A percentile compares a stretch with the other conserved stretches of the same genome.
These are phyloP conservation scores for Cucurbitaria berberidis DNA, from an alignment of 2,329 filamentous ascomycete genomes.

Conservation along the genomic window DNA sequence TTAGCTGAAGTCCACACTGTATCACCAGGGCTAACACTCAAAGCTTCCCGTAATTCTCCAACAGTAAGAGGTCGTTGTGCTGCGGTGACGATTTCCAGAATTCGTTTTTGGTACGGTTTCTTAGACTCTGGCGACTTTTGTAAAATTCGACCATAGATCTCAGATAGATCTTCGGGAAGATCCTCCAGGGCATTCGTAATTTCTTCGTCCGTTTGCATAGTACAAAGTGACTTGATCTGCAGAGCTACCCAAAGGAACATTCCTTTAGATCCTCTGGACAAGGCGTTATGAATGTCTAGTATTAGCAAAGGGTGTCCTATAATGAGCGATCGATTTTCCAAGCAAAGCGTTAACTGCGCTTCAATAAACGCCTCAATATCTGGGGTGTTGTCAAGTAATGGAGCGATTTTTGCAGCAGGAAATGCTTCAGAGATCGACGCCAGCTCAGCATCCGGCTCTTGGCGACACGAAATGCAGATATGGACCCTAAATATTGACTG, in stretches of 20 bases:
- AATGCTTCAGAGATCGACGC: slow-evolving; percentile 6
- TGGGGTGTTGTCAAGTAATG: slow-evolving; percentile 27
- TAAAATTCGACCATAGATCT: slow-evolving; percentile 28
- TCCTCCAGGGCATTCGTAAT: slow-evolving; percentile 39
- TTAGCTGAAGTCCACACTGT: slow-evolving; percentile 12
- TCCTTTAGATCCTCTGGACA: slow-evolving; percentile 28
- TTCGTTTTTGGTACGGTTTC: slow-evolving; percentile 5
- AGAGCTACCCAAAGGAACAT: slow-evolving; percentile 38
- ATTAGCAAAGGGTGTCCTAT: slow-evolving; percentile 36
- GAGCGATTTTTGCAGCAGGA: slow-evolving; percentile 6
- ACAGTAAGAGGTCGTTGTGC: slow-evolving; percentile 39
- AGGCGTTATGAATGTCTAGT: slow-evolving; percentile 31
- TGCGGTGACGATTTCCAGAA: slow-evolving; percentile 39
- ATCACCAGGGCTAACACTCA: slow-evolving; percentile 47
- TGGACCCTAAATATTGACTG: slow-evolving; percentile 24
- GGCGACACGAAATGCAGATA: slow-evolving; percentile 30
- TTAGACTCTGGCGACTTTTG: slow-evolving; percentile 1
- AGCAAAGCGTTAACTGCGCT: slow-evolving; percentile 31
- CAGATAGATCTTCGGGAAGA: slow-evolving; percentile 23
- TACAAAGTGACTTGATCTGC: slow-evolving; percentile 36
- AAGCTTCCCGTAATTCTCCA: slow-evolving; percentile 49
- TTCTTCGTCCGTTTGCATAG: slow-evolving; percentile 44
- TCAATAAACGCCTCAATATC: slow-evolving; percentile 33
- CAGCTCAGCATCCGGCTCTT: slow-evolving; percentile 21
- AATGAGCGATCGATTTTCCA: slow-evolving; percentile 18